Conservation (phyloP, 2,329 filamentous ascomycete genomes). For the Colletotrichum godetiae region DNA sequence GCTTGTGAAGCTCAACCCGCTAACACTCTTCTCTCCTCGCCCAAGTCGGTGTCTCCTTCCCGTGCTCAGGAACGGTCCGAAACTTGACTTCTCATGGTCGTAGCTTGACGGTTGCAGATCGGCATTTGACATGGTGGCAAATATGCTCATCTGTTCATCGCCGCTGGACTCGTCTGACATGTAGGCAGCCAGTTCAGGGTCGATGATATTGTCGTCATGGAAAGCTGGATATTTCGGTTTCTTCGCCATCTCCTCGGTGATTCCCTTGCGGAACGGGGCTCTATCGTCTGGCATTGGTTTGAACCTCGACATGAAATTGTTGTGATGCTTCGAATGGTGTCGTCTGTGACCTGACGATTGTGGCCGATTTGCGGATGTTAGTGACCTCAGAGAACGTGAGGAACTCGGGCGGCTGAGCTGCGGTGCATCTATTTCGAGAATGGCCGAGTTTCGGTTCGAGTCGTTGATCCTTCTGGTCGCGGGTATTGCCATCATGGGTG, state of each 20-base stretch:
- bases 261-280: conserved; percentile 85
- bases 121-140: conserved; percentile 77
- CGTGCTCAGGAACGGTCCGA: conserved; percentile 78
- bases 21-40: conserved; percentile 80
- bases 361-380: conserved; percentile 71
- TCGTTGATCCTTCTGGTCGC: conserved; percentile 75
- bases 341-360: conserved; percentile 85
- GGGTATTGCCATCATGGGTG: conserved; percentile 78
- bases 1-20: conserved; percentile 75
- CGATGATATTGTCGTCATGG: conserved; percentile 98
- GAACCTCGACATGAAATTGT: conserved; percentile 82
- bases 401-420: conserved; percentile 92
- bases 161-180: conserved; percentile 96
- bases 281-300: conserved; percentile 80
- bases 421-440: conserved; percentile 89
- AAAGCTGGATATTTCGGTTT: conserved; percentile 86
- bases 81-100: conserved; percentile 79
- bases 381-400: conserved; percentile 86
- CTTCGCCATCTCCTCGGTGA: conserved; percentile 72
- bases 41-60: conserved; percentile 81
- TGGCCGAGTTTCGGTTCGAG: conserved; percentile 85
- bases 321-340: conserved; percentile 78
- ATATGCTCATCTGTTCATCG: conserved; percentile 90
- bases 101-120: conserved; percentile 72
- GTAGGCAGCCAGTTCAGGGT: conserved; percentile 93